Conservation (phyloP, 768 basidiomycete genomes). For the Russula sp. region DNA sequence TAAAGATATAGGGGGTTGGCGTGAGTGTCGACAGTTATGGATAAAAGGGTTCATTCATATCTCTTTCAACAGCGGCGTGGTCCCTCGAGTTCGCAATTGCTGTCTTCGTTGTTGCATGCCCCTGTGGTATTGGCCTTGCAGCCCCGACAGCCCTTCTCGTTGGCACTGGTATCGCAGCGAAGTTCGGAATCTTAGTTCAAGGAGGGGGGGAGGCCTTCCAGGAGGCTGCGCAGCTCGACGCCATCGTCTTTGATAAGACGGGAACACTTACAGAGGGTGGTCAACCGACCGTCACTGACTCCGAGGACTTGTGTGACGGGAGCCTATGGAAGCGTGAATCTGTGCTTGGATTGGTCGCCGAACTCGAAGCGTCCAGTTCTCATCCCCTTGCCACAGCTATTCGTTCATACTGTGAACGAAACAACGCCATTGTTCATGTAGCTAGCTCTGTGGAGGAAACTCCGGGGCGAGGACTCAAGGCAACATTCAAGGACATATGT, state of each 20-base stretch:
- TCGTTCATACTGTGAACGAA: constrained; percentile 44
- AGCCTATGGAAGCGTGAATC: constrained; percentile 38
- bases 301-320: constrained; percentile 36
- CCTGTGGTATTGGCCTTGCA: constrained; percentile 82
- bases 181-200: constrained; percentile 74
- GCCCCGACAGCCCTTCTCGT: constrained; percentile 85
- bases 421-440: constrained; percentile 36
- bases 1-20: constrained; percentile 56
- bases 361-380: constrained; percentile 54
- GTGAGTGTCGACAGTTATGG: constrained; percentile 42
- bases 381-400: constrained; percentile 68
- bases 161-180: constrained; percentile 77
- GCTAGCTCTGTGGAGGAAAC: constrained; percentile 53
- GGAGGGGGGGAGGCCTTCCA: constrained; percentile 92
- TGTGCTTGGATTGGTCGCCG: constrained; percentile 52
- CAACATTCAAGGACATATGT: constrained; percentile 40
- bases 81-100: constrained; percentile 80
- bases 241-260: constrained; percentile 83
- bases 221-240: constrained; percentile 69
- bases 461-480: constrained; percentile 63
- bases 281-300: constrained; percentile 60
- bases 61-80: constrained; percentile 52
- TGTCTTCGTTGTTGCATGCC: constrained; percentile 81
- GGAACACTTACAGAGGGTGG: constrained; percentile 75
- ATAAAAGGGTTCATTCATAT: neutral